A percentile compares a stretch with the other conserved stretches of the same genome.
Conservation (phyloP, 805 yeast species). For the Brettanomyces anomalus region DNA sequence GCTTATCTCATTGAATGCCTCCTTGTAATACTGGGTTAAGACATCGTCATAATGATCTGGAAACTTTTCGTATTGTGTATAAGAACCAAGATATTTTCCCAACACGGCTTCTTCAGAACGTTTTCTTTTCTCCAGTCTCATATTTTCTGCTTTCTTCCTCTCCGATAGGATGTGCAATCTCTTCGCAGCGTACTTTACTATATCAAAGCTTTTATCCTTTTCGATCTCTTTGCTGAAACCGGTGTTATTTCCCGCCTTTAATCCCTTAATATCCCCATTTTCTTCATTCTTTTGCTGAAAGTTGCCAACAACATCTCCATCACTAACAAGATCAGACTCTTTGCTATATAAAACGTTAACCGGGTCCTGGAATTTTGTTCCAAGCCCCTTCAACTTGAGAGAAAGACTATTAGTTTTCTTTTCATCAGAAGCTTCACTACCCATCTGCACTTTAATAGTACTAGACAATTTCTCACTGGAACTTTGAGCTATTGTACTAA, state of each 20-base stretch:
- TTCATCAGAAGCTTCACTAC: too few species aligned
- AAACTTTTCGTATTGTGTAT: conserved; percentile 13
- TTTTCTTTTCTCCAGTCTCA: conserved; percentile 23
- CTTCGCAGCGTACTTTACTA: conserved; percentile 46
- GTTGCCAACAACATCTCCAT: too few species aligned
- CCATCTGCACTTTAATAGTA: too few species aligned
- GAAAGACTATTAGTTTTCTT: too few species aligned
- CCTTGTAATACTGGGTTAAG: conserved; percentile 11
- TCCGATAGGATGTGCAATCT: conserved; percentile 31
- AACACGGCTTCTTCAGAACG: conserved; percentile 24
- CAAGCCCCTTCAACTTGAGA: not conserved
- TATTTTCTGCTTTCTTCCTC: conserved; percentile 25
- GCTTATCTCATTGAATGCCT: conserved; percentile 5
- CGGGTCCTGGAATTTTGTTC: too few species aligned
- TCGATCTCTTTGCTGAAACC: not conserved
- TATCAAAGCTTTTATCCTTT: conserved; percentile 33
- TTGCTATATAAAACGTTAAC: too few species aligned
- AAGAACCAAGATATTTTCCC: conserved; percentile 25
- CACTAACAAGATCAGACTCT: too few species aligned
- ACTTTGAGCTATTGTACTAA: too few species aligned
- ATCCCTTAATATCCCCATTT: not conserved
- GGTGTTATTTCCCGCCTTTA: not conserved
- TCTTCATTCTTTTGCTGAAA: too few species aligned
- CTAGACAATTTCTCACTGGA: too few species aligned
- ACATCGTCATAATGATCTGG: conserved; percentile 16